Evolutionary conservation across 1,284 basidiomycete genomes (phyloP).

Genomic region (Cryptococcus wingfieldii): DNA sequence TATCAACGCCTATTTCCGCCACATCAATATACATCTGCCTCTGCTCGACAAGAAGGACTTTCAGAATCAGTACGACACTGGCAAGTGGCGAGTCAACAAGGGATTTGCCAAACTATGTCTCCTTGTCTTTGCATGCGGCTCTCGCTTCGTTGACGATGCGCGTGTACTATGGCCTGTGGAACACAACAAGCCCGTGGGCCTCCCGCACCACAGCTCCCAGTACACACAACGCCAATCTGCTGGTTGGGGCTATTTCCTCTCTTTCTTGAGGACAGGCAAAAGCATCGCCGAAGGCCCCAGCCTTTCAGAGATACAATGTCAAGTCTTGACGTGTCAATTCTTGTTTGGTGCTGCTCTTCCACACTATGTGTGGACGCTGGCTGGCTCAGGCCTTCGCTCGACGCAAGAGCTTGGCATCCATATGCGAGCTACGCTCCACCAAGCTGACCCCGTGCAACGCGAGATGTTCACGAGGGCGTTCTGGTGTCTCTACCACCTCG

Average conservation of each 20-base stretch:
- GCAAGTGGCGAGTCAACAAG: conserved; percentile 58
- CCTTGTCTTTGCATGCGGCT: conserved; percentile 68
- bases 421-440: conserved; percentile 34
- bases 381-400: conserved; percentile 64
- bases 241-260: conserved; percentile 71
- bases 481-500: conserved; percentile 57
- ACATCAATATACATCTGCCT: conserved; percentile 61
- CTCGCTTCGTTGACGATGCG: conserved; percentile 63
- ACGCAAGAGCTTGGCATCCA: conserved; percentile 53
- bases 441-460: conserved; percentile 51
- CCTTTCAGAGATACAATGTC: conserved; percentile 68
- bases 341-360: conserved; percentile 60
- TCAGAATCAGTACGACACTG: conserved; percentile 57
- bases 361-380: conserved; percentile 66
- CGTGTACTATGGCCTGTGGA: conserved; percentile 54
- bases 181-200: conserved; percentile 38
- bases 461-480: conserved; percentile 75
- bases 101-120: conserved; percentile 68
- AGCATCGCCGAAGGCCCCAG: conserved; percentile 57
- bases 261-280: conserved; percentile 57
- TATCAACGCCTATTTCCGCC: conserved; percentile 64
- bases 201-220: conserved; percentile 28
- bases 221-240: conserved; percentile 53
- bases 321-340: conserved; percentile 49
- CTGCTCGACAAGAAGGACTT: conserved; percentile 74